phyloP scores from a whole-genome alignment of 352 stramenopile species.

The Phytophthora pseudosyringae region DNA sequence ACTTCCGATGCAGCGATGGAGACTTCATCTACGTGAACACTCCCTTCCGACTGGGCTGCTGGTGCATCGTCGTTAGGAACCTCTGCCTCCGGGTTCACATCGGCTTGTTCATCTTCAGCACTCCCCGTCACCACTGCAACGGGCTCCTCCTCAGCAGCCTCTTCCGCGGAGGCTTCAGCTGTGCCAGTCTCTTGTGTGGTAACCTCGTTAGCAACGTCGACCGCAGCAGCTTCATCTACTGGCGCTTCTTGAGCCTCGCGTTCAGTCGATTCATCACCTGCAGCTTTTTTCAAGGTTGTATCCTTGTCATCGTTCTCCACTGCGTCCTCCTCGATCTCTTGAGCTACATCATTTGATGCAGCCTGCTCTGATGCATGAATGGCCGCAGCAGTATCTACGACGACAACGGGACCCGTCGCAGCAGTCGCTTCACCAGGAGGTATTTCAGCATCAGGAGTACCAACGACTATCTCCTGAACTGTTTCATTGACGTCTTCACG shows the following conservation, averaged over 20 bases:
- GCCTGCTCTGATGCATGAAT: background rate
- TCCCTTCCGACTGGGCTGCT: background rate
- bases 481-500: background rate
- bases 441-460: background rate
- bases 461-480: background rate
- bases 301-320: background rate
- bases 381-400: background rate
- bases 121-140: background rate
- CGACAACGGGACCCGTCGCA: background rate
- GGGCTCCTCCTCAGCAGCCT: background rate
- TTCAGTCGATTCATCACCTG: background rate
- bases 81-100: slow-evolving; percentile 1
- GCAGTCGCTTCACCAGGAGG: background rate
- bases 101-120: slow-evolving; percentile 12
- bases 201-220: background rate
- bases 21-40: background rate
- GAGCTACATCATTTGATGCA: background rate
- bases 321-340: background rate
- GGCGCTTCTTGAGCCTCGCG: background rate
- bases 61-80: background rate
- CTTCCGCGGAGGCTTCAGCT: slow-evolving; percentile 4
- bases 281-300: background rate
- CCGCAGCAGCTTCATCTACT: background rate
- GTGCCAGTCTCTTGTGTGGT: background rate
- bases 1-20: background rate